Conservation (phyloP, 371 early-diverging fungal genomes). For the Conidiobolus coronatus region DNA sequence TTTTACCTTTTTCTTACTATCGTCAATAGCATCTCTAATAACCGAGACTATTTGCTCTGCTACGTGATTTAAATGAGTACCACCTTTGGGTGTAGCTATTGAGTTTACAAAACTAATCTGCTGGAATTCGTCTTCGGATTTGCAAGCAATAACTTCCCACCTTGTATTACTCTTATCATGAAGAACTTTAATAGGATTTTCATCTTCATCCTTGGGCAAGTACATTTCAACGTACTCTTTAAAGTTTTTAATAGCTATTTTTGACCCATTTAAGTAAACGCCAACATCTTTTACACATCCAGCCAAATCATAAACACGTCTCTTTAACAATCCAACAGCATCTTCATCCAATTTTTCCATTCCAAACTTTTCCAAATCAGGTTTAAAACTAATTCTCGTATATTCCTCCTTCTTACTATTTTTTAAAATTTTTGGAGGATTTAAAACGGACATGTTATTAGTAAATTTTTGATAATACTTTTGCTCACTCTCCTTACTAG, state of each 20-base stretch:
- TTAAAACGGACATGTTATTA: conserved; percentile 68
- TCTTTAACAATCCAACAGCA: conserved; percentile 70
- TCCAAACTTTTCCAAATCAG: conserved; percentile 86
- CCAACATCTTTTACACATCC: conserved; percentile 76
- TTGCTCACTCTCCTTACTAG: conserved; percentile 42
- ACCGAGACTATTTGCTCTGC: conserved; percentile 72
- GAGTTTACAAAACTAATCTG: conserved; percentile 93
- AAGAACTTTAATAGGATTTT: conserved; percentile 13
- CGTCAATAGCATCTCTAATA: conserved; percentile 50
- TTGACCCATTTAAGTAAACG: conserved; percentile 80
- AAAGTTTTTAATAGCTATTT: conserved; percentile 69
- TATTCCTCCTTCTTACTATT: conserved; percentile 41
- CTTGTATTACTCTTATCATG: conserved; percentile 28
- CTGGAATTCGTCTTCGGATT: not conserved
- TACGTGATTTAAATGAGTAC: conserved; percentile 84
- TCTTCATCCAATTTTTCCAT: conserved; percentile 82
- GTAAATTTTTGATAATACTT: conserved; percentile 65
- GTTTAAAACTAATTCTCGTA: conserved; percentile 89
- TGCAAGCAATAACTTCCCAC: conserved; percentile 82
- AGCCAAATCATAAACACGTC: conserved; percentile 95
- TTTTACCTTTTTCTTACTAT: conserved; percentile 58
- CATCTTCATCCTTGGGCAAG: conserved; percentile 11
- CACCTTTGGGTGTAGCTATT: conserved; percentile 96
- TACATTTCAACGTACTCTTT: conserved; percentile 86
- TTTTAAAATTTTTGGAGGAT: conserved; percentile 45